Base-by-base conservation (phyloP, 495 filamentous ascomycete species). In the Aspergillus heteromorphus region DNA sequence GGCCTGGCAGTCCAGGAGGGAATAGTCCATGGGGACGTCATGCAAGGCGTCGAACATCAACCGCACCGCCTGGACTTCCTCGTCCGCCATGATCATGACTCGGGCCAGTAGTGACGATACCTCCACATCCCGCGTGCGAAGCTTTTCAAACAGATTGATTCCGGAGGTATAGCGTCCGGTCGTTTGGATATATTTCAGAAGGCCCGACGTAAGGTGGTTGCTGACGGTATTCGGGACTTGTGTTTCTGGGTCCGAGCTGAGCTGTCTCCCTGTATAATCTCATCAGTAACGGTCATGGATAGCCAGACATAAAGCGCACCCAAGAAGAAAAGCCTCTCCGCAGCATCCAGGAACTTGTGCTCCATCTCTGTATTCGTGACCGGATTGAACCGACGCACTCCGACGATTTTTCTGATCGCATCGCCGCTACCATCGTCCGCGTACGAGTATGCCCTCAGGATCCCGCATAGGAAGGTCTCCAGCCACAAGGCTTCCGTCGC, bases 61-160 rank as follows among this genome's bases (percentile, higher is more conserved):
- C 47, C 89, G 84, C 10, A 97, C 88, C 4, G 93, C 93, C 65
- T 92, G 86, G 2, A 98, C 93, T 62, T 97, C 93, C 69, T 98
- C 93, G 65, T 97, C 91, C 27, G 89, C 92, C 78, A 89, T 87
- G 59, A 96, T 85, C 52, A 95, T 78, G 49, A 97, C 92, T 54
- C 86, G 87, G 7, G 93, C 87, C 13, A 98, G 81, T 1, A 98
- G 78, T 0, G 93, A 97, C 4, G 93, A 95, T 0, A 97, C 90
- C 61, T 98, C 95, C 6, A 91, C 83, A 63, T 97, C 95, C 43
- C 87, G 82, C 20, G 87, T 86, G 27, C 95, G 87, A 45, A 98
- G 79, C 68, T 98, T 99, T 68, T 97, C 91, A 57, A 99, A 97
- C 2, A 99, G 81, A 56, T 99, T 99, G 67, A 97, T 96, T 9